phyloP scores from a whole-genome alignment of 306 rosid genomes.

The Lablab purpureus region DNA sequence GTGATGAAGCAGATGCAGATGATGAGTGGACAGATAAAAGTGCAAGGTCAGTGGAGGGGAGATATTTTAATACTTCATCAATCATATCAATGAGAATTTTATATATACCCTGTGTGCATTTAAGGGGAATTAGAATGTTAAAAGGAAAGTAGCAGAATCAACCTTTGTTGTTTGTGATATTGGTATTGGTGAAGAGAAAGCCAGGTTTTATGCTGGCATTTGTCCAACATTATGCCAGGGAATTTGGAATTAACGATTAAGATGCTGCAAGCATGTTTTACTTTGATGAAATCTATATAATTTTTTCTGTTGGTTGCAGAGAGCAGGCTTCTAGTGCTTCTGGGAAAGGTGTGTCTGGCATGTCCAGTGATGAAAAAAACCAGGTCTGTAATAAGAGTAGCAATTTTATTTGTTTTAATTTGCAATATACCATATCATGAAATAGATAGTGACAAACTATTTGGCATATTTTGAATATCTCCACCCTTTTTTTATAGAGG shows the following conservation, averaged over 20 bases:
- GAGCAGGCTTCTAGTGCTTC: conserved; percentile 99
- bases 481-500: conserved; percentile 61
- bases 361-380: conserved; percentile 97
- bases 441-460: background rate
- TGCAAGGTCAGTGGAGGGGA: conserved; percentile 59
- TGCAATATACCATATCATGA: conserved; percentile 19
- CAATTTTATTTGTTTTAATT: conserved; percentile 27
- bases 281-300: conserved; percentile 14
- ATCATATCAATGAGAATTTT: conserved; percentile 1
- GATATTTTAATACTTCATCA: conserved; percentile 31
- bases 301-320: conserved; percentile 60
- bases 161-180: conserved; percentile 10
- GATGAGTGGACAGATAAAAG: conserved; percentile 99
- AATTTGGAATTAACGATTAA: conserved; percentile 29
- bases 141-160: background rate
- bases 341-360: conserved; percentile 95
- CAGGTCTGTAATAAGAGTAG: conserved; percentile 63
- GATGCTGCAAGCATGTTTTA: conserved; percentile 7
- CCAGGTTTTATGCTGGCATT: conserved; percentile 1
- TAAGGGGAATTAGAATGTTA: conserved; percentile 10
- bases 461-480: conserved; percentile 35
- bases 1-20: conserved; percentile 97
- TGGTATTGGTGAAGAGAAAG: conserved; percentile 29
- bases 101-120: background rate
- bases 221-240: background rate